Evolutionary conservation across 148 eudicot genomes (phyloP), one percentile per base, ranked within the genome.

Genomic region (Chenopodium quinoa): DNA sequence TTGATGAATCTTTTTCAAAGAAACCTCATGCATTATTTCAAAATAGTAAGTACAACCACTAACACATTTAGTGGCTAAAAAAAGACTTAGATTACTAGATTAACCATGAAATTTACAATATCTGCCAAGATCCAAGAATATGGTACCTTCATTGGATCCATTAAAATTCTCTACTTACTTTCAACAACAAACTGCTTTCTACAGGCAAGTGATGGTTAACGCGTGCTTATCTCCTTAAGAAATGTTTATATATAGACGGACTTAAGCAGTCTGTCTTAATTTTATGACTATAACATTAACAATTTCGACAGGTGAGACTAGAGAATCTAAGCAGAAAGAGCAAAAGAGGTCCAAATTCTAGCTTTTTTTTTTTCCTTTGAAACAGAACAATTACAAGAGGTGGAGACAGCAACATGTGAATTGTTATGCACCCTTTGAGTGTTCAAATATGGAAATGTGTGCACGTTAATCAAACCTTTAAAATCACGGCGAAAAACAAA

Each of bases 401-500:
- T 62, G 66, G n/a, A 62, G 66, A 62, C 66, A 20, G 25, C 23
- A 22, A 62, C 66, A 20, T 20, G 66, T 62, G 27, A 64, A 74
- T 7, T 6, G 66, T 60, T 52, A 27, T 66, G 16, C 62, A 25
- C 17, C 62, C 13, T 78, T 60, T 27, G 63, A 66, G n/a, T 52
- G 73, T 48, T 22, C 75, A 68, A 70, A 79, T 69, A 79, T 52
- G 40, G 81, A 78, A 78, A 34, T 73, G 81, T 69, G 75, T 31
- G n/a, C 65, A 19, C 32, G 75, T 48, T 68, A 50, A 68, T 20
- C 81, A 79, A 32, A 46, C 46, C n/a, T 9, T 40, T 62, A 47
- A 78, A 67, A 50, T 2, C 2, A 76, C 47, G 11, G 27, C 16
- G 80, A 64, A 56, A 56, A 29, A 19, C 12, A 19, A 37, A 65